Conservation (phyloP, 768 basidiomycete species). For the Clathrus columnatus region DNA sequence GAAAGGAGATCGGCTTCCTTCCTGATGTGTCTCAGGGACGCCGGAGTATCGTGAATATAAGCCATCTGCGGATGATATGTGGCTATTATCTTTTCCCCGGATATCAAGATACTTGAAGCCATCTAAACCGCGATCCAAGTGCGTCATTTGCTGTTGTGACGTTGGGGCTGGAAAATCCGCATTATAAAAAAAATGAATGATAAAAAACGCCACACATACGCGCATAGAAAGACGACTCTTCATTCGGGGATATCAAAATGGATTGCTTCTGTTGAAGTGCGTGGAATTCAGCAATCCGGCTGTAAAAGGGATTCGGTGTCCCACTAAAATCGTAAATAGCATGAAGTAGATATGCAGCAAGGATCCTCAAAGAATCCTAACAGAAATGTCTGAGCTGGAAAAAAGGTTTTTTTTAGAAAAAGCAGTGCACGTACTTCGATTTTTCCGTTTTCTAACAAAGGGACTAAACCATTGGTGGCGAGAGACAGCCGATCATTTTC, state of each 20-base stretch:
- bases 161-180: not conserved
- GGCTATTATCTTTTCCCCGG: not conserved
- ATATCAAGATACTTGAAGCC: not conserved
- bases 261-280: not conserved
- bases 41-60: not conserved
- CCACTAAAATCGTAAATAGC: constrained; percentile 74
- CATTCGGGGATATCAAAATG: too few species aligned
- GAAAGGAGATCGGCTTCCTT: constrained; percentile 21
- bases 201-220: not conserved
- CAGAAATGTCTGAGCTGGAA: not conserved
- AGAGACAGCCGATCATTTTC: constrained; percentile 6
- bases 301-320: constrained; percentile 76
- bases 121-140: constrained; percentile 31
- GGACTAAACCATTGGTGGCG: constrained; percentile 4
- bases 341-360: constrained; percentile 73
- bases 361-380: constrained; percentile 52
- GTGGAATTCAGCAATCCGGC: constrained; percentile 50
- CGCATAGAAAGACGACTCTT: not conserved
- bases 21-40: not conserved
- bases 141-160: constrained; percentile 20
- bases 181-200: not conserved
- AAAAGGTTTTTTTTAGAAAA: not conserved
- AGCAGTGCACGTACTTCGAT: not conserved
- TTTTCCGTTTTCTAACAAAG: constrained; percentile 1
- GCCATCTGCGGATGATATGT: not conserved